phyloP scores from a whole-genome alignment of 352 stramenopile genomes.

The Phytophthora pisi region DNA sequence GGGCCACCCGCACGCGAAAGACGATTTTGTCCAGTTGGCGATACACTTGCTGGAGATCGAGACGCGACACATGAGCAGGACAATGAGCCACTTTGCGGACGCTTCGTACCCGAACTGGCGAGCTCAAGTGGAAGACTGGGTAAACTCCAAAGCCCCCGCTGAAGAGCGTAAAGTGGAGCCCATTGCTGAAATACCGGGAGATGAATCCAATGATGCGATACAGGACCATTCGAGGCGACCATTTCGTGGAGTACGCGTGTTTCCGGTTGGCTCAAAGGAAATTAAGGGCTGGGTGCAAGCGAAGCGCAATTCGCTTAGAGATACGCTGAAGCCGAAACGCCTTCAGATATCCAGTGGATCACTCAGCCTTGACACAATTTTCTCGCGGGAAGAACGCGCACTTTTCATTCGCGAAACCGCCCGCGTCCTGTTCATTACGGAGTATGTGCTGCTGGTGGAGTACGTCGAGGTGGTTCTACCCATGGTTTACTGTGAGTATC shows the following conservation, averaged over 20 bases:
- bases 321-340: neutral
- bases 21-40: slow-evolving; percentile 29
- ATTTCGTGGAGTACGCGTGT: neutral
- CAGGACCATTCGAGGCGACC: neutral
- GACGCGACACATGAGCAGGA: slow-evolving; percentile 1
- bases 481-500: slow-evolving; percentile 30
- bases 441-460: slow-evolving; percentile 42
- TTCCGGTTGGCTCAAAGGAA: neutral
- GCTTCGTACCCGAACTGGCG: slow-evolving; percentile 6
- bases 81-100: neutral
- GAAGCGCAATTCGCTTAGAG: neutral
- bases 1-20: slow-evolving; percentile 1
- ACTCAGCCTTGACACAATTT: slow-evolving; percentile 4
- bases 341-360: neutral
- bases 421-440: slow-evolving; percentile 30
- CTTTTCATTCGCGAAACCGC: slow-evolving; percentile 29
- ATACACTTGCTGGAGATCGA: slow-evolving; percentile 14
- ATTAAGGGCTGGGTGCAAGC: neutral
- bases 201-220: neutral
- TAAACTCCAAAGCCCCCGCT: neutral
- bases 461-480: slow-evolving; percentile 41
- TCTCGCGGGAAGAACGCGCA: slow-evolving; percentile 8
- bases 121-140: slow-evolving; percentile 4
- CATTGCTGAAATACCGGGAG: neutral
- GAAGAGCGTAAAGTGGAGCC: neutral